phyloP scores from a whole-genome alignment of 805 yeast species.

The Metschnikowia gruessii region DNA sequence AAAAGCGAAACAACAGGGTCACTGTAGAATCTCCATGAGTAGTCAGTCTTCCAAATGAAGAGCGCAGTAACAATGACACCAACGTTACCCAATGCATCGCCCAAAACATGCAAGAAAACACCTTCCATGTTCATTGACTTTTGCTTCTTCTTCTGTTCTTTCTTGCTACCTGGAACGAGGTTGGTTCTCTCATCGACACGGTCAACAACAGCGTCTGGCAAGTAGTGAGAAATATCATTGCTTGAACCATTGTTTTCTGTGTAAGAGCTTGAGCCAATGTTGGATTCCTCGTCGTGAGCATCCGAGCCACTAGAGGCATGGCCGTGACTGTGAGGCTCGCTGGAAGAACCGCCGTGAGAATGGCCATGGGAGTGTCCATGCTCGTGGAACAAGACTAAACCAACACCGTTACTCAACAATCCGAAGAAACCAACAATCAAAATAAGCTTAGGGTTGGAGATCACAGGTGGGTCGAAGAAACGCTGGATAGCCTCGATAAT shows the following conservation, averaged over 20 bases:
- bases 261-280: slow-evolving; percentile 9
- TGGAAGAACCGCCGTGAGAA: slow-evolving; percentile 12
- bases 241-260: slow-evolving; percentile 24
- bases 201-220: slow-evolving; percentile 49
- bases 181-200: slow-evolving; percentile 38
- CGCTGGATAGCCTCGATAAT: slow-evolving; percentile 91
- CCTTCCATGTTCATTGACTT: slow-evolving; percentile 96
- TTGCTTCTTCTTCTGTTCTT: slow-evolving; percentile 21
- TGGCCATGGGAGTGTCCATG: slow-evolving; percentile 43
- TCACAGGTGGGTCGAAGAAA: slow-evolving; percentile 72
- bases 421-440: slow-evolving; percentile 83
- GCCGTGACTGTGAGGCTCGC: slow-evolving; percentile 15
- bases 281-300: slow-evolving; percentile 19
- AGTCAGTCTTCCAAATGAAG: slow-evolving; percentile 91
- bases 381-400: slow-evolving; percentile 85
- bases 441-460: slow-evolving; percentile 79
- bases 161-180: slow-evolving; percentile 25
- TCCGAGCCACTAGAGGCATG: slow-evolving; percentile 46
- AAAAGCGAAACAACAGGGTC: slow-evolving; percentile 86
- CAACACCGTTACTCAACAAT: slow-evolving; percentile 74
- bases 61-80: slow-evolving; percentile 90
- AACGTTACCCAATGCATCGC: slow-evolving; percentile 93
- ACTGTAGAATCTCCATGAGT: slow-evolving; percentile 77
- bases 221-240: slow-evolving; percentile 32
- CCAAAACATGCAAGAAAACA: slow-evolving; percentile 89